phyloP scores from a whole-genome alignment of 2,329 filamentous ascomycete genomes.

The Cadophora malorum region DNA sequence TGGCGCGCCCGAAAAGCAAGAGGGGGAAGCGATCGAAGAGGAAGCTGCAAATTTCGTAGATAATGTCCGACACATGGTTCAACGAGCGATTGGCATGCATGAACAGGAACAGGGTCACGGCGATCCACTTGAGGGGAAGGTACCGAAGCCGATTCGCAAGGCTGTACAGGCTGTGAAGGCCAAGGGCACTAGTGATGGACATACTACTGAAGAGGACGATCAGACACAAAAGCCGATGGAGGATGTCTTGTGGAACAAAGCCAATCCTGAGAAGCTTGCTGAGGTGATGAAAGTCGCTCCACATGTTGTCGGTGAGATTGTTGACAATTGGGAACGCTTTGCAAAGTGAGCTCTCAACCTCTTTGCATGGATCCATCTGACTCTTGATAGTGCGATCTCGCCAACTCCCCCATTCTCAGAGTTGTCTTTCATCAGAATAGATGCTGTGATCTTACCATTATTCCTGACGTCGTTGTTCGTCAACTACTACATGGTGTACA shows the following conservation, averaged over 20 bases:
- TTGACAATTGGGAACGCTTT: slow-evolving; percentile 59
- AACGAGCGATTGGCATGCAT: slow-evolving; percentile 33
- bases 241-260: slow-evolving; percentile 33
- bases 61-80: slow-evolving; percentile 26
- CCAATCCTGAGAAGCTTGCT: slow-evolving; percentile 28
- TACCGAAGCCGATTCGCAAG: slow-evolving; percentile 31
- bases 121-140: slow-evolving; percentile 32
- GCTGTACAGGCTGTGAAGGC: slow-evolving; percentile 30
- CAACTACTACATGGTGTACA: slow-evolving; percentile 66
- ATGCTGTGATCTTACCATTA: slow-evolving; percentile 57
- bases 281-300: slow-evolving; percentile 21
- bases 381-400: slow-evolving; percentile 24
- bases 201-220: slow-evolving; percentile 29
- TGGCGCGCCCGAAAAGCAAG: slow-evolving; percentile 36
- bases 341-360: slow-evolving; percentile 45
- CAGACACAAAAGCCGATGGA: slow-evolving; percentile 36
- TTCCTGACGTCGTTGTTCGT: slow-evolving; percentile 59
- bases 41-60: slow-evolving; percentile 36
- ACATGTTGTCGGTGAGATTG: slow-evolving; percentile 54
- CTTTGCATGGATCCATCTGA: neutral
- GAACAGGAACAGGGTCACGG: slow-evolving; percentile 29
- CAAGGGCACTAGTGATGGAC: slow-evolving; percentile 14
- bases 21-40: slow-evolving; percentile 36
- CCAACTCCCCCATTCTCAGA: slow-evolving; percentile 60
- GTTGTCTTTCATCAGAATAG: slow-evolving; percentile 59